phyloP scores from a whole-genome alignment of 306 rosid genomes.

The Cajanus cajan region DNA sequence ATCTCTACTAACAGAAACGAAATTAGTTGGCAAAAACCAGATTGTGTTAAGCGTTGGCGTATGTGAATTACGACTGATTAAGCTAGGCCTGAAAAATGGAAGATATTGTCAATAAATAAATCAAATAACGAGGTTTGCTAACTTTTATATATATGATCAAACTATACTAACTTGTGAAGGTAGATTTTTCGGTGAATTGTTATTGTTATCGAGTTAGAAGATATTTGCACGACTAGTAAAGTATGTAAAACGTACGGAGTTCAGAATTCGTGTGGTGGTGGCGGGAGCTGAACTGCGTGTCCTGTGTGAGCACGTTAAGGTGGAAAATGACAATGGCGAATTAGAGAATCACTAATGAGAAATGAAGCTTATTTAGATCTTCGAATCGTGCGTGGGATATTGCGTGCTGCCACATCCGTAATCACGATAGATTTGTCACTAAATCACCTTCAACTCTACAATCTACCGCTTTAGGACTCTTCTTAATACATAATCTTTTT shows the following conservation, averaged over 20 bases:
- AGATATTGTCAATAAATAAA: background rate
- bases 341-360: background rate
- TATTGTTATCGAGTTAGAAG: background rate
- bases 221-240: background rate
- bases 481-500: too few relatives aligned
- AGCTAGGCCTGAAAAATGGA: background rate
- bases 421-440: too few relatives aligned
- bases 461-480: too few relatives aligned
- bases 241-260: background rate
- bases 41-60: background rate
- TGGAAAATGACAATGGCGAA: constrained; percentile 10
- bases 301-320: background rate
- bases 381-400: background rate
- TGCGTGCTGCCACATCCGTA: constrained; percentile 24
- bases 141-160: background rate
- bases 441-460: too few relatives aligned
- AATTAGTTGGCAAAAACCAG: background rate
- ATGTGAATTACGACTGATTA: too few relatives aligned
- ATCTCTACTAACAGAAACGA: constrained; percentile 17
- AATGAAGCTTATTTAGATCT: background rate
- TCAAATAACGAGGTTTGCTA: background rate
- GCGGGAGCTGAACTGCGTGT: constrained; percentile 7
- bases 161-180: background rate
- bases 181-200: background rate
- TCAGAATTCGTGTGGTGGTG: background rate